Base-by-base conservation (phyloP, 306 rosid species). In the Dryas drummondii region DNA sequence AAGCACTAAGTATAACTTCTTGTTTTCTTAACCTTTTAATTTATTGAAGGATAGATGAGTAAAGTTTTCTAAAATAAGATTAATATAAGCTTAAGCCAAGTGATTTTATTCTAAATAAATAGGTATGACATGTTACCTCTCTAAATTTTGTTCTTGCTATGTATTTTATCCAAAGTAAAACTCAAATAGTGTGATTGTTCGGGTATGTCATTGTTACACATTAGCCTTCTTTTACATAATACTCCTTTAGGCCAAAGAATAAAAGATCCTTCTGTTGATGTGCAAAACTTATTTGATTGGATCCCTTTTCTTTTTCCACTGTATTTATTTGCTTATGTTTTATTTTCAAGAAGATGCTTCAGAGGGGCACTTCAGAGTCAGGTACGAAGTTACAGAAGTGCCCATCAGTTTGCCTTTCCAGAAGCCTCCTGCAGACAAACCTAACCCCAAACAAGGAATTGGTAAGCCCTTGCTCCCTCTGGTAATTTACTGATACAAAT, bases 381-480 rank as follows among this genome's bases (percentile, higher is more conserved):
- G 92, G 85, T 94, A 94, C n/a, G 99, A 92, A 44, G 90, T 90
- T 61, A 78, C 75, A 60, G 97, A 92, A 80, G 91, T 85, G 48
- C 99, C 99, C 46, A 57, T 94, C 74, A 88, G 73, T 82, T 78
- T 94, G 78, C 97, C 98, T 65, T 91, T 82, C 80, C 98, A 91
- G 85, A 94, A 94, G 84, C 98, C 98, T 86, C 97, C 81, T 75
- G 83, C 87, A 14, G 97, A 94, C 80, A 94, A 94, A 84, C 98
- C 97, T 63, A 94, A 94, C 74, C 99, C 99, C 53, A 92, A 92
- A 82, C 99, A 90, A 90, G 99, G 99, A 87, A 90, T 92, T 71
- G 99, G 99, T 94, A 84, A 81, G 91, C 52, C 54, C 62, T 76
- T 70, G 40, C 74, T 70, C 57, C 64, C 8, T 58, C 44, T 19